Base-by-base conservation (phyloP, 116 monocot species). In the Posidonia oceanica region DNA sequence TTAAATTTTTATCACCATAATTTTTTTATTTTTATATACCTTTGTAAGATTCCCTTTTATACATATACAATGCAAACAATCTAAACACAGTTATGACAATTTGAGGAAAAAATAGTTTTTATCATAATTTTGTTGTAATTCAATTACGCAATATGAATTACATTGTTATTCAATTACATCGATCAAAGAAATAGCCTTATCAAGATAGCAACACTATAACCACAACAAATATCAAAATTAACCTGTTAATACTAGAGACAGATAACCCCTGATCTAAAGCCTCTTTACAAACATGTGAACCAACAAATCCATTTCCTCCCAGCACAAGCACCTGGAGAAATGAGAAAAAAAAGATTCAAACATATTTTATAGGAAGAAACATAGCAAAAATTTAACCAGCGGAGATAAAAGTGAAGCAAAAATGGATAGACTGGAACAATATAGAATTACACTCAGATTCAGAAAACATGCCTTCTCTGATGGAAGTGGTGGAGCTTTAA, bases 221-320 rank as follows among this genome's bases (percentile, higher is more conserved):
- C 48, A 48, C 12, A 48, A 48, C 5, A 48, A 48, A 48, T 5
- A 48, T 48, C 48, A 48, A 12, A 48, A 48, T 48, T 48, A 12
- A 98, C 97, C 97, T 89, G 85, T 87, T 98, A 62, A 98, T 78
- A 83, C 97, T 92, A 63, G 79, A 84, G 53, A 98, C 93, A 71
- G 85, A 80, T 10, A 92, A 70, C 36, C 90, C 93, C 55, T 61
- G 79, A 10, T 80, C 83, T 74, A 89, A 69, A 69, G 97, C 97
- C 77, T 92, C 97, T 69, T 82, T 87, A 72, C 97, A 98, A 74
- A 98, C 74, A 69, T 98, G 93, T 39, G 97, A 92, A 52, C 97
- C 97, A 74, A 98, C 97, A 78, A 87, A 98, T 63, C 97, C 97
- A 81, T 89, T 98, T 54, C 97, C 97, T 75, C 97, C 97, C 69